Base-by-base conservation (phyloP, 176 grass and related monocot genomes). In the Paspalum vaginatum region DNA sequence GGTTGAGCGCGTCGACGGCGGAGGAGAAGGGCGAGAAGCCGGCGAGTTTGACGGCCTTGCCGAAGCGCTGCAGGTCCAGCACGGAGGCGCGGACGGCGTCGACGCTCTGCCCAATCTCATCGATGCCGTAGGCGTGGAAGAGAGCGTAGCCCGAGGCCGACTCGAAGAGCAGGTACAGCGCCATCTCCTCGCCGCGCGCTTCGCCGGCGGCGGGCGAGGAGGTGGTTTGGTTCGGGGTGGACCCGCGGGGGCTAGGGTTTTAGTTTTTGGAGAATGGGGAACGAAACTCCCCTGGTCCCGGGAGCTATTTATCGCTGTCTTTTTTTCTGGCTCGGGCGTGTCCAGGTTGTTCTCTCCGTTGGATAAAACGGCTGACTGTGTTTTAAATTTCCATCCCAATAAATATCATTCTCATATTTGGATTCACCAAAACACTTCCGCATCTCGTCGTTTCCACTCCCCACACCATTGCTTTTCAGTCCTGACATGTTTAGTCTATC, bases 101-200 rank as follows among this genome's bases (percentile, higher is more conserved):
- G 41, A 87, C 83, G 70, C 84, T 84, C 84, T 89, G 94, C 10
- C 88, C 91, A 13, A 97, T 89, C 82, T 93, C 89, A 18, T 93
- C 87, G 51, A 97, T 81, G 8, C 91, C 91, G 75, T 93, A 75
- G 2, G 84, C 87, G 61, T 91, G 89, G 78, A 97, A 97, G 5
- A 93, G 74, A 10, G 81, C 80, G 73, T 93, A 97, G 14, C 89
- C 91, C 0, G 88, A 91, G 40, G 94, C 86, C 18, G 89, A 90
- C 85, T 97, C 91, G 81, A 91, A 97, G n/a, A 91, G 81, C 40
- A 97, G 52, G 82, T 90, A 94, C 65, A 93, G 22, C 54, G 91
- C 84, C 94, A 93, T 97, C 85, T 37, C 85, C 59, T 66, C 84
- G 68, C 68, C 68, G 68, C 38, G 3, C 8, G 46, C 38, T 78